Percentiles rank a stretch among this genome's conserved stretches.
Evolutionary conservation across 768 basidiomycete genomes (phyloP).

Genomic region (Leccinum imitatum): DNA sequence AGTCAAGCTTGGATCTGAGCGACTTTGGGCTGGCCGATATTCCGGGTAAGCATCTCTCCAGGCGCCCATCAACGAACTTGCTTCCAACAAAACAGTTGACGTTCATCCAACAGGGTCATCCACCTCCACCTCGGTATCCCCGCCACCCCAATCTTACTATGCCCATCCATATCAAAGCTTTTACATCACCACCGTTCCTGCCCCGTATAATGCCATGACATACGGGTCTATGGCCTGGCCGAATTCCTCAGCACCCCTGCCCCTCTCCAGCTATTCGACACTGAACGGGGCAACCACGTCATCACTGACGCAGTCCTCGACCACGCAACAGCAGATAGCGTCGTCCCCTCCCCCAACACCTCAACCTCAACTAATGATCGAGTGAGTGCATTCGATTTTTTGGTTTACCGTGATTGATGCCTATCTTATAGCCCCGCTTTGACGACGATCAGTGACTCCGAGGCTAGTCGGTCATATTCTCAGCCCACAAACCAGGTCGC

Average conservation of each 20-base stretch:
- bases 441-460: constrained; percentile 55
- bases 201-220: constrained; percentile 52
- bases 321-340: constrained; percentile 32
- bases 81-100: constrained; percentile 11
- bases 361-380: constrained; percentile 57
- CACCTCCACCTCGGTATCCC: constrained; percentile 39
- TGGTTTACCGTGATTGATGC: constrained; percentile 14
- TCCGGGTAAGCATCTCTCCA: constrained; percentile 40
- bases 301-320: constrained; percentile 32
- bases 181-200: constrained; percentile 40
- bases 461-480: constrained; percentile 46
- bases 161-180: constrained; percentile 41
- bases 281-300: constrained; percentile 71
- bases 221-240: constrained; percentile 55
- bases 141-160: constrained; percentile 43
- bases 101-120: constrained; percentile 33
- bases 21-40: constrained; percentile 45
- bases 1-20: constrained; percentile 40
- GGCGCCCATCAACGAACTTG: constrained; percentile 27
- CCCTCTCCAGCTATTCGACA: constrained; percentile 74
- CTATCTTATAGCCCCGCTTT: constrained; percentile 50
- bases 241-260: constrained; percentile 42
- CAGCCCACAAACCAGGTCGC: constrained; percentile 41
- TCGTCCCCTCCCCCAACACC: constrained; percentile 26
- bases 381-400: constrained; percentile 45